Evolutionary conservation across 306 rosid genomes (phyloP), one percentile per base, ranked within the genome.

Genomic region (Luffa aegyptiaca): DNA sequence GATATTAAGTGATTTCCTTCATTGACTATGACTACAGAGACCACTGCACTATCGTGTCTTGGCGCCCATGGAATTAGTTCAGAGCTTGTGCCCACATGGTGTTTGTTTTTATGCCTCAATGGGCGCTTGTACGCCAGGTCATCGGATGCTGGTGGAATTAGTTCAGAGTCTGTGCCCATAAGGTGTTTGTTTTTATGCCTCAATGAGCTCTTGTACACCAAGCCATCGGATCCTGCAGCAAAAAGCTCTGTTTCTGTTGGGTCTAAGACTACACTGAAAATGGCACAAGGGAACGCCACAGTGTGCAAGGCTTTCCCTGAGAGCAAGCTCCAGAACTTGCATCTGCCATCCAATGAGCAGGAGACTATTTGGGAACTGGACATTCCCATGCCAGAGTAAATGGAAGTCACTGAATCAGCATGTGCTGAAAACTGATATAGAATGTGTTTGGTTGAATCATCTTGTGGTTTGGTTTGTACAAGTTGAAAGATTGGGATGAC

Each of bases 211-310:
- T 80, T 87, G 73, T 93, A 83, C 55, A 91, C 80, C 13, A 85
- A 88, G 20, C 98, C 98, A 76, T 93, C 90, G 5, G 86, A 84
- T 14, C 97, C 98, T 51, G 86, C 93, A 6, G 86, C 95, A 49
- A 85, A 90, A 61, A 90, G 85, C 12, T 82, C 57, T 2, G 84
- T 84, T 35, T 78, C 88, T n/a, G 65, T 36, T 36, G 83, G 87
- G 77, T 83, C 80, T 17, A 93, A 16, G 2, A 82, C 87, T 37
- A 92, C 45, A 49, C 84, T 89, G 12, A 55, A 79, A 65, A 93
- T 82, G 2, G 86, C 13, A 84, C 93, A 86, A 1, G 93, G 93
- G 64, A 88, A 89, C 48, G 48, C 45, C 77, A 88, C 87, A 0
- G 81, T 84, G 14, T 76, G 74, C 2, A 83, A 79, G 52, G 57